A percentile compares a stretch with the other conserved stretches of the same genome.
phyloP scores from a whole-genome alignment of 305 asterid genomes.

The Fraxinus xanthoxyloides region DNA sequence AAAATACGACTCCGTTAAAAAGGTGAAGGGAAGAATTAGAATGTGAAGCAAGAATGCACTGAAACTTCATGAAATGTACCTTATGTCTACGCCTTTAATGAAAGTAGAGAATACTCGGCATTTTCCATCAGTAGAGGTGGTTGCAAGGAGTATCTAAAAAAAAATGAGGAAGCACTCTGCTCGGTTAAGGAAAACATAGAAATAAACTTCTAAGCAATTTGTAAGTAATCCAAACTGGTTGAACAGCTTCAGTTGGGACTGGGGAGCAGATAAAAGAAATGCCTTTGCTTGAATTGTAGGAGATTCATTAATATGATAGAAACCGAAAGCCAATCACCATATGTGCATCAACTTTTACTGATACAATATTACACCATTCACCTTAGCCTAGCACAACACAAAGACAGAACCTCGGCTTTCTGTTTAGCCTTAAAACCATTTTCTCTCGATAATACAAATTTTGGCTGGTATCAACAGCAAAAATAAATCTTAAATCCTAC shows the following conservation, averaged over 20 bases:
- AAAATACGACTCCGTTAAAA: constrained; percentile 16
- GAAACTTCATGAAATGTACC: constrained; percentile 46
- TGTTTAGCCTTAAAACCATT: not conserved
- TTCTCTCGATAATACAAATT: not conserved
- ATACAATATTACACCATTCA: not conserved
- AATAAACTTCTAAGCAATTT: not conserved
- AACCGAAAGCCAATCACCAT: not conserved
- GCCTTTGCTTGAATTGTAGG: not conserved
- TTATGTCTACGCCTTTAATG: constrained; percentile 94
- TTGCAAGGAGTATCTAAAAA: constrained; percentile 78
- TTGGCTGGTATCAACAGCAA: constrained; percentile 18
- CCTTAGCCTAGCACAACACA: not conserved
- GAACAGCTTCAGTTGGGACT: not conserved
- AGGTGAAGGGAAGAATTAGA: constrained; percentile 19
- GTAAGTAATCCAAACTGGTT: constrained; percentile 4
- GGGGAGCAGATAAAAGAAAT: constrained; percentile 7
- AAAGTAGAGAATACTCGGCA: constrained; percentile 95
- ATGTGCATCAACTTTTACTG: not conserved
- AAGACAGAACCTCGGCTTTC: not conserved
- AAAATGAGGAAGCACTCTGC: constrained; percentile 4
- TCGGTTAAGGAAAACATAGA: constrained; percentile 7
- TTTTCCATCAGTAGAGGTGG: constrained; percentile 98
- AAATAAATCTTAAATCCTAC: constrained; percentile 4
- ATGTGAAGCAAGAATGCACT: constrained; percentile 10
- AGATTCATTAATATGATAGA: not conserved